Percentiles rank a stretch among this genome's conserved stretches.
Evolutionary conservation across 2,329 filamentous ascomycete species (phyloP).

Genomic region (Sclerotinia sclerotiorum): DNA sequence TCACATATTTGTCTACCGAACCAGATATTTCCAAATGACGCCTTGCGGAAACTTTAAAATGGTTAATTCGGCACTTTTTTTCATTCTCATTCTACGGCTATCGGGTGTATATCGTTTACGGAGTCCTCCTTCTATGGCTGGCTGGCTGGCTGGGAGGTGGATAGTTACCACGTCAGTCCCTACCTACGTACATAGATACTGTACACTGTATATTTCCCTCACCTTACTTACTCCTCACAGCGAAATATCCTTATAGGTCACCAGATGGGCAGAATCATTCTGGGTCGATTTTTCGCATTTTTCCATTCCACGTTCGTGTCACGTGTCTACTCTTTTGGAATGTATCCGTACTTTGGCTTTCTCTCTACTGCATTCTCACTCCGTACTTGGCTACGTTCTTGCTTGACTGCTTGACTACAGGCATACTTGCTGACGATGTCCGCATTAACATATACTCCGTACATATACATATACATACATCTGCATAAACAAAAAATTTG

Average conservation of each 20-base stretch:
- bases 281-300: too few relatives aligned
- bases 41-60: background rate
- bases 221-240: background rate
- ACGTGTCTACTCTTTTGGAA: background rate
- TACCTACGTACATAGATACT: background rate
- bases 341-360: background rate
- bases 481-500: background rate
- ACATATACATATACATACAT: too few relatives aligned
- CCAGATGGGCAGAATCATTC: background rate
- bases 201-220: background rate
- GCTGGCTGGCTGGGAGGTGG: background rate
- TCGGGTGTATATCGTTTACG: too few relatives aligned
- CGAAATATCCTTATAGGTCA: background rate
- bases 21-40: conserved; percentile 2
- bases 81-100: background rate
- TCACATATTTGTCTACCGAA: conserved; percentile 7
- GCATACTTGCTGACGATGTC: background rate
- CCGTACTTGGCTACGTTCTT: background rate
- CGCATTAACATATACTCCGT: background rate
- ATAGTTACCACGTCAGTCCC: conserved; percentile 13
- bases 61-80: background rate
- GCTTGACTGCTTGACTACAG: background rate
- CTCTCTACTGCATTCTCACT: background rate
- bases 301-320: background rate
- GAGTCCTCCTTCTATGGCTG: too few relatives aligned